Base-by-base conservation (phyloP, 73 alveolate genomes). In the Tetrahymena elliotti region DNA sequence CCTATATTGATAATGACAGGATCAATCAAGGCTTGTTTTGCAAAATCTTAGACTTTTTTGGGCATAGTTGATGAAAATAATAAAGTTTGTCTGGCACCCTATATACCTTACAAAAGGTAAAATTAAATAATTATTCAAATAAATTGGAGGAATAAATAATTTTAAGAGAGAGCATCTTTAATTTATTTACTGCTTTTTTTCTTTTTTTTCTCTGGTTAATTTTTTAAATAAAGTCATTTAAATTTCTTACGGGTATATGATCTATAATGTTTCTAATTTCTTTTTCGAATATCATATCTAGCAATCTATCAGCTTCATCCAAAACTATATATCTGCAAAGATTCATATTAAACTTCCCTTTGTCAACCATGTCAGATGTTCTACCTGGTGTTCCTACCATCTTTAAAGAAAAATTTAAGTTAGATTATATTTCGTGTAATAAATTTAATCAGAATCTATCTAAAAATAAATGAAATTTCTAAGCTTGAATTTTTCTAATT, bases 231-330 rank as follows among this genome's bases (percentile, higher is more conserved):
- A 47, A 40, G 34, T 38, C 53, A 38, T 34, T 33, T 27, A 27
- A 37, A 83, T 16, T 38, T 38, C 93, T 88, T 95, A 94, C 96
- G 83, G 98, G 96, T 88, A 97, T 93, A 82, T 97, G 96, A 36
- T 96, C 97, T 31, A 97, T 92, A 16, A 98, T 97, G 33, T 83
- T 82, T 93, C 97, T 96, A 37, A 97, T 95, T 93, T 98, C 99
- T 16, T 94, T 96, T 95, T 97, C 98, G 95, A 98, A 98, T 1
- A 97, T 99, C 83, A 82, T 93, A 94, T 97, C 98, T 52, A 98
- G 93, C 96, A 98, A 41, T 96, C 98, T 97, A 93, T 98, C 99
- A 11, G 99, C 99, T 96, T 98, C 99, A 95, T 98, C 99, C 40
- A 98, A 93, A 18, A 97, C 98, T 93, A 98, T 94, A 93, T 52